Evolutionary conservation across 495 filamentous ascomycete species (phyloP).

Genomic region (Xylaria longipes): DNA sequence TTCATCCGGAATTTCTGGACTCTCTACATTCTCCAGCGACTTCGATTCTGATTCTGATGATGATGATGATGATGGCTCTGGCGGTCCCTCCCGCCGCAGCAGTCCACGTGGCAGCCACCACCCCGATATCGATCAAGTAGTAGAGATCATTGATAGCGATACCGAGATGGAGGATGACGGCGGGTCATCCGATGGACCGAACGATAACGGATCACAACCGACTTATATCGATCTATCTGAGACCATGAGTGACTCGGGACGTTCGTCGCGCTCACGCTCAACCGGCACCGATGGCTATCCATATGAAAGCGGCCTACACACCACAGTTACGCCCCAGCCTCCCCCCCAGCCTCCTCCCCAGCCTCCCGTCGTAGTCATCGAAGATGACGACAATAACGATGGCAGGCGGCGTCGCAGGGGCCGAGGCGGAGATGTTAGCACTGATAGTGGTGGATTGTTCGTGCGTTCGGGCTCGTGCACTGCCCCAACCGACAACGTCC

Average conservation of each 20-base stretch:
- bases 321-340: constrained; percentile 10
- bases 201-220: neutral
- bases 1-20: neutral
- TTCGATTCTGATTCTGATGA: constrained; percentile 17
- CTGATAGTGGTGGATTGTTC: neutral
- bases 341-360: too few relatives aligned
- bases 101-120: constrained; percentile 8
- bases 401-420: neutral
- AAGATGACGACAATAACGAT: neutral
- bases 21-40: neutral
- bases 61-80: constrained; percentile 17
- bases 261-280: neutral
- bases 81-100: neutral
- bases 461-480: constrained; percentile 3
- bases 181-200: neutral
- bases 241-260: neutral
- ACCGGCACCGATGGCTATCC: neutral
- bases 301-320: neutral
- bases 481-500: neutral
- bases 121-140: neutral
- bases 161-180: constrained; percentile 3
- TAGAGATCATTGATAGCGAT: constrained; percentile 11
- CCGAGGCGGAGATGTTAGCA: neutral
- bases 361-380: constrained; percentile 1
- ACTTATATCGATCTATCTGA: neutral